Percentiles rank a stretch among this genome's conserved stretches.
Conservation (phyloP, 768 basidiomycete species). For the Boletellus emodensis region DNA sequence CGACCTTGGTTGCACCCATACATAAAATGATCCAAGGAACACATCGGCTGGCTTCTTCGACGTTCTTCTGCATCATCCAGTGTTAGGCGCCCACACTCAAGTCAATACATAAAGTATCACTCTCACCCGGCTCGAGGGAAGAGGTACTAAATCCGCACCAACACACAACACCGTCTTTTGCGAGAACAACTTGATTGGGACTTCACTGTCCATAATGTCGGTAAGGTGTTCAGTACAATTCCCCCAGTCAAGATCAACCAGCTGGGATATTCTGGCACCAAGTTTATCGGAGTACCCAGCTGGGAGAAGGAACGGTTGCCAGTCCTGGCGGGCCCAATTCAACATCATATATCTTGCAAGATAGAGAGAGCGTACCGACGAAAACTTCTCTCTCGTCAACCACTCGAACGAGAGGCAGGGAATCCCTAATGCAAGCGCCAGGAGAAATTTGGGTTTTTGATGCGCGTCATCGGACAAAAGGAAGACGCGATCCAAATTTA, state of each 20-base stretch:
- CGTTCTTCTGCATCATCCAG: conserved; percentile 14
- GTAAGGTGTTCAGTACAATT: conserved; percentile 47
- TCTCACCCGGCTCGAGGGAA: conserved; percentile 25
- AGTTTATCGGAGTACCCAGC: conserved; percentile 44
- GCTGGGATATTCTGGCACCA: conserved; percentile 41
- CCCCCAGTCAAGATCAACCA: conserved; percentile 49
- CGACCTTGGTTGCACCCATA: conserved; percentile 74
- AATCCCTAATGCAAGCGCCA: conserved; percentile 81
- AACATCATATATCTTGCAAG: conserved; percentile 5
- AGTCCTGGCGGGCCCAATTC: conserved; percentile 40
- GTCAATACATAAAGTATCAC: conserved; percentile 10
- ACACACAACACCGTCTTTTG: conserved; percentile 57
- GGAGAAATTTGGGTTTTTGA: conserved; percentile 75
- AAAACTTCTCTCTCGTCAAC: conserved; percentile 30
- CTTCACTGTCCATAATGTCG: conserved; percentile 56
- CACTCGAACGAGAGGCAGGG: conserved; percentile 69
- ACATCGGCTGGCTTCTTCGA: conserved; percentile 39
- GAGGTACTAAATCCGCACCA: conserved; percentile 52
- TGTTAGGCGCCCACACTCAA: not conserved
- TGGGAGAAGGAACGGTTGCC: conserved; percentile 58
- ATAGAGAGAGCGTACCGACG: conserved; percentile 18
- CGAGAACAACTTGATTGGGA: conserved; percentile 55
- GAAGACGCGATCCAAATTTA: conserved; percentile 48
- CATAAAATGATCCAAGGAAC: conserved; percentile 66
- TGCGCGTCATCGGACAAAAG: conserved; percentile 62